A percentile compares a stretch with the other conserved stretches of the same genome.
phyloP scores from a whole-genome alignment of 1,284 basidiomycete species.

The Phaffia rhodozyma region DNA sequence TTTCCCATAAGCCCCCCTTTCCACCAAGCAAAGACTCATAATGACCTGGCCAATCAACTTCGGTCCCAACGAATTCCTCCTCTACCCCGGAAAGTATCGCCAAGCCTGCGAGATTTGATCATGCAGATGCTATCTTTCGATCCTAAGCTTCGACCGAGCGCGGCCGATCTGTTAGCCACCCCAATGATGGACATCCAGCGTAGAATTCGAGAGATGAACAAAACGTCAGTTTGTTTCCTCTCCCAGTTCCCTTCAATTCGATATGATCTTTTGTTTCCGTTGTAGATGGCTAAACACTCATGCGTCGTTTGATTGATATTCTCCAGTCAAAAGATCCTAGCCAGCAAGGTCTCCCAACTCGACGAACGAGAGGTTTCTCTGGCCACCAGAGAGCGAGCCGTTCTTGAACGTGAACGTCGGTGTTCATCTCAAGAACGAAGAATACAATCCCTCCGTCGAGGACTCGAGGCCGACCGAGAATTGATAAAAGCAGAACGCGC shows the following conservation, averaged over 20 bases:
- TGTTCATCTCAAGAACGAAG: constrained; percentile 17
- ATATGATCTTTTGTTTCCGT: neutral
- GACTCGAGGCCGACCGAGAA: constrained; percentile 20
- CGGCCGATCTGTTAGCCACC: constrained; percentile 60
- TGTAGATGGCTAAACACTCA: neutral
- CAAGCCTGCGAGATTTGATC: constrained; percentile 56
- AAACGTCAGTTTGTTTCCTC: constrained; percentile 45
- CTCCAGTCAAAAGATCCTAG: constrained; percentile 5
- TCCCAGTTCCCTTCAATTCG: neutral
- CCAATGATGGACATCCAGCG: constrained; percentile 59
- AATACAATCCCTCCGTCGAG: constrained; percentile 17
- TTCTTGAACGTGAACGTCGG: constrained; percentile 19
- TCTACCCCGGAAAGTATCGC: constrained; percentile 67
- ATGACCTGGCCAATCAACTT: constrained; percentile 68
- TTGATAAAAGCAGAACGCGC: constrained; percentile 19
- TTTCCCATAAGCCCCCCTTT: constrained; percentile 53
- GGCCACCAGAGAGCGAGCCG: constrained; percentile 36
- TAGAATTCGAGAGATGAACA: constrained; percentile 63
- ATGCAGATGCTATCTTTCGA: constrained; percentile 78
- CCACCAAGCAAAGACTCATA: constrained; percentile 76
- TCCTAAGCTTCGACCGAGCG: constrained; percentile 70
- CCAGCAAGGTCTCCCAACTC: constrained; percentile 23
- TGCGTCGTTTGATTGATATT: neutral
- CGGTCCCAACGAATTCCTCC: constrained; percentile 76
- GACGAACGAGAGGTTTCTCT: constrained; percentile 46